phyloP scores from a whole-genome alignment of 2,329 filamentous ascomycete genomes.

The Venturia effusa region DNA sequence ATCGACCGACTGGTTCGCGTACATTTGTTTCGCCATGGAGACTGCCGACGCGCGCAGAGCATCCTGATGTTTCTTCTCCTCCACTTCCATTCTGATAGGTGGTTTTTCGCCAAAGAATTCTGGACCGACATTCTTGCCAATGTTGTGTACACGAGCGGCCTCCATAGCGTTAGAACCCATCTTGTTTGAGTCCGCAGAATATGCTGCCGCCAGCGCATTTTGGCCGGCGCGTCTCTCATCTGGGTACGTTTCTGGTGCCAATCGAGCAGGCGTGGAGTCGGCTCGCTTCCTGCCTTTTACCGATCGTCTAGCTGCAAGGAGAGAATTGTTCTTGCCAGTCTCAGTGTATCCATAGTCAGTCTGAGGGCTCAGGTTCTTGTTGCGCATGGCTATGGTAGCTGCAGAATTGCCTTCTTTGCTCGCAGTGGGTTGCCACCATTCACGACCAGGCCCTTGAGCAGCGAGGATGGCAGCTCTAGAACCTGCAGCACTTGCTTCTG shows the following conservation, averaged over 20 bases:
- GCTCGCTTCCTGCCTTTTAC: conserved; percentile 55
- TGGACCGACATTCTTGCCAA: conserved; percentile 57
- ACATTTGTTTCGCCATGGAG: conserved; percentile 85
- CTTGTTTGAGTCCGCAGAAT: conserved; percentile 38
- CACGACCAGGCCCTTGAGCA: conserved; percentile 38
- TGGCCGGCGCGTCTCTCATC: conserved; percentile 49
- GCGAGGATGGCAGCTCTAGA: conserved; percentile 67
- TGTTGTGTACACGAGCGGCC: conserved; percentile 48
- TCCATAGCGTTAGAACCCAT: conserved; percentile 42
- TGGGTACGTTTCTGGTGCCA: conserved; percentile 34
- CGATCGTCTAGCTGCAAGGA: conserved; percentile 69
- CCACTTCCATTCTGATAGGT: conserved; percentile 57
- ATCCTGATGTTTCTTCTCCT: conserved; percentile 63
- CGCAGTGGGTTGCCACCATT: conserved; percentile 40
- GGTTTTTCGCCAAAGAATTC: conserved; percentile 72
- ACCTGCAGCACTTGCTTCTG: conserved; percentile 52
- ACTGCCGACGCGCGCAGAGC: conserved; percentile 71
- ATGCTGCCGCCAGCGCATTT: conserved; percentile 65
- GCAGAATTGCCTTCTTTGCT: conserved; percentile 53
- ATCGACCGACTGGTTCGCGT: conserved; percentile 55
- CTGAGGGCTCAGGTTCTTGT: conserved; percentile 35
- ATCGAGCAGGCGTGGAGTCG: conserved; percentile 44
- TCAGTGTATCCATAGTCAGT: conserved; percentile 36
- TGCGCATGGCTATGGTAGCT: conserved; percentile 55
- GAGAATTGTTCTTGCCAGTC: conserved; percentile 51